phyloP scores from a whole-genome alignment of 176 grass and related monocot species.

The Phyllostachys edulis region DNA sequence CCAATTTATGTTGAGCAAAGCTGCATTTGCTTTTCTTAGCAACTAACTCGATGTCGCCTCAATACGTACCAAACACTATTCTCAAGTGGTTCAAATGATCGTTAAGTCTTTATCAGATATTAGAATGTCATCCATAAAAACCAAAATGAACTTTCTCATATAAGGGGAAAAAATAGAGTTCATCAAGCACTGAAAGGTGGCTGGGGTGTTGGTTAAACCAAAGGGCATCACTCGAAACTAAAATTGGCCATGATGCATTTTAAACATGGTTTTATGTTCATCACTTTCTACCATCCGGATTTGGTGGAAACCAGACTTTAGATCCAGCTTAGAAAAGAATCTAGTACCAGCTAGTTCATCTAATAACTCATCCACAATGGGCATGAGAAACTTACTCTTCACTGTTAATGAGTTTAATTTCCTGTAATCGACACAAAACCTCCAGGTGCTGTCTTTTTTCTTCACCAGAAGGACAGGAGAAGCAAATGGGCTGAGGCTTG shows the following conservation, averaged over 20 bases:
- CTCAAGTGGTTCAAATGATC: background rate
- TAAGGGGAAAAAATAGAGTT: too few relatives aligned
- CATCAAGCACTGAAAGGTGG: too few relatives aligned
- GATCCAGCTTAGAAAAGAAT: background rate
- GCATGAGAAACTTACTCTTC: background rate
- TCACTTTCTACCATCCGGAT: background rate
- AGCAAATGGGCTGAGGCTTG: background rate
- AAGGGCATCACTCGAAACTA: too few relatives aligned
- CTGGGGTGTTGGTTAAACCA: too few relatives aligned
- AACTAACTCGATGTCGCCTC: background rate
- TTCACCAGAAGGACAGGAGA: background rate
- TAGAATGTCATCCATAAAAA: background rate
- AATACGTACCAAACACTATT: rapidly evolving
- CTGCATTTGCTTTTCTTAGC: background rate
- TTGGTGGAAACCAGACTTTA: background rate
- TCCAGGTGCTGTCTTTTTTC: background rate
- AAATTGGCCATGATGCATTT: background rate
- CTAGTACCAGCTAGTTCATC: background rate
- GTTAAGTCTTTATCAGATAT: rapidly evolving
- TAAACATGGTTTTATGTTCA: background rate
- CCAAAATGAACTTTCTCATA: too few relatives aligned
- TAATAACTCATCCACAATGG: background rate
- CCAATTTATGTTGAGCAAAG: rapidly evolving
- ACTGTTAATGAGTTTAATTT: background rate
- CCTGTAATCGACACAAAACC: background rate